phyloP scores from a whole-genome alignment of 225 moss, liverwort and hornwort species.

The Anthoceros angustus region DNA sequence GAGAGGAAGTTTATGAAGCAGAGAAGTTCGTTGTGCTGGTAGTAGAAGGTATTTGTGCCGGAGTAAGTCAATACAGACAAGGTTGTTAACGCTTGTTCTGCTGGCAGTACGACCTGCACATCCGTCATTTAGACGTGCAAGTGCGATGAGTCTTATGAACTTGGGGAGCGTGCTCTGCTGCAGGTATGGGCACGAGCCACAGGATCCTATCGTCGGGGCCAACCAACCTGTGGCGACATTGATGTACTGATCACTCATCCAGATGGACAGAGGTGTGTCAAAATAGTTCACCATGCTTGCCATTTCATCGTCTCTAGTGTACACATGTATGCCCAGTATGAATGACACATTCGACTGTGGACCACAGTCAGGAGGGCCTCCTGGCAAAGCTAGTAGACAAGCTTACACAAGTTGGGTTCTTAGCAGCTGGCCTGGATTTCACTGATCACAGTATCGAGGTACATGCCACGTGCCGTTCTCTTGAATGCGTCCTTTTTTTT shows the following conservation, averaged over 20 bases:
- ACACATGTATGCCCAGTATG: not conserved
- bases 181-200: slow-evolving; percentile 19
- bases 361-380: slow-evolving; percentile 14
- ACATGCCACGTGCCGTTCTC: not conserved
- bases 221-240: slow-evolving; percentile 28
- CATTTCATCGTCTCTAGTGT: not conserved
- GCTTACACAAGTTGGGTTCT: slow-evolving; percentile 14
- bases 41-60: slow-evolving; percentile 20
- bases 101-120: not conserved
- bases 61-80: slow-evolving; percentile 10
- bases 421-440: slow-evolving; percentile 2
- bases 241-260: slow-evolving; percentile 29
- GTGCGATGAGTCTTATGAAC: not conserved
- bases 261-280: slow-evolving; percentile 21
- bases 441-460: slow-evolving; percentile 12
- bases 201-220: slow-evolving; percentile 24
- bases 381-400: slow-evolving; percentile 15
- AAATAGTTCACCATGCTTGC: not conserved
- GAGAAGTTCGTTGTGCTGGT: slow-evolving; percentile 18
- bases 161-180: not conserved
- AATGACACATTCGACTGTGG: not conserved
- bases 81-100: not conserved
- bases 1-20: slow-evolving; percentile 18
- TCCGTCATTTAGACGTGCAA: not conserved
- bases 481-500: not conserved